A percentile compares a stretch with the other conserved stretches of the same genome.
These are phyloP conservation scores for Physcomitrellopsis africana DNA, from an alignment of 225 moss, liverwort and hornwort species.

Conservation along the genomic window DNA sequence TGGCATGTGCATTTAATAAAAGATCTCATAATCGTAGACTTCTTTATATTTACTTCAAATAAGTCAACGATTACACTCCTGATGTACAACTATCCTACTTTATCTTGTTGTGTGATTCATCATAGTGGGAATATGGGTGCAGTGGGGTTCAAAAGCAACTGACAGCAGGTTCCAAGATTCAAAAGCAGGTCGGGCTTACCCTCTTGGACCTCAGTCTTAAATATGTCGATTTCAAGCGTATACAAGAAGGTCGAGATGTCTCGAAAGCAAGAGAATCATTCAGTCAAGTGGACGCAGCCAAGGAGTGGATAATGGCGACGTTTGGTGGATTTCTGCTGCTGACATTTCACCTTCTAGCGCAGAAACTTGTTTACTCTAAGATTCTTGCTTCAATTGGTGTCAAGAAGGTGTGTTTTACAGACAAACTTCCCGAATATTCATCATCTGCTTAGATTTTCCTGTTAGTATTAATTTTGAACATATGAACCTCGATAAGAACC, in stretches of 20 bases:
- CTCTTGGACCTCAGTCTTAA: conserved; percentile 68
- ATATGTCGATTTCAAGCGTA: conserved; percentile 60
- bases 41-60: not conserved
- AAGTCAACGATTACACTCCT: not conserved
- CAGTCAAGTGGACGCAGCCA: conserved; percentile 31
- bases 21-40: not conserved
- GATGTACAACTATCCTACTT: not conserved
- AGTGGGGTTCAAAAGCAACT: conserved; percentile 81
- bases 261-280: conserved; percentile 44
- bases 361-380: conserved; percentile 76
- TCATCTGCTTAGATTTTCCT: not conserved
- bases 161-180: conserved; percentile 59
- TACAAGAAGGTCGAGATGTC: conserved; percentile 62
- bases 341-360: conserved; percentile 69
- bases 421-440: not conserved
- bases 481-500: not conserved
- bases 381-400: conserved; percentile 63
- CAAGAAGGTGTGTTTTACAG: conserved; percentile 34
- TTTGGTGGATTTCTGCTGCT: conserved; percentile 56
- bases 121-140: conserved; percentile 20
- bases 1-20: not conserved
- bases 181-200: conserved; percentile 54
- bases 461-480: not conserved
- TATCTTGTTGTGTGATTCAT: not conserved
- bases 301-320: conserved; percentile 55